phyloP scores from a whole-genome alignment of 345 rosid genomes.

The Melaleuca alternifolia region DNA sequence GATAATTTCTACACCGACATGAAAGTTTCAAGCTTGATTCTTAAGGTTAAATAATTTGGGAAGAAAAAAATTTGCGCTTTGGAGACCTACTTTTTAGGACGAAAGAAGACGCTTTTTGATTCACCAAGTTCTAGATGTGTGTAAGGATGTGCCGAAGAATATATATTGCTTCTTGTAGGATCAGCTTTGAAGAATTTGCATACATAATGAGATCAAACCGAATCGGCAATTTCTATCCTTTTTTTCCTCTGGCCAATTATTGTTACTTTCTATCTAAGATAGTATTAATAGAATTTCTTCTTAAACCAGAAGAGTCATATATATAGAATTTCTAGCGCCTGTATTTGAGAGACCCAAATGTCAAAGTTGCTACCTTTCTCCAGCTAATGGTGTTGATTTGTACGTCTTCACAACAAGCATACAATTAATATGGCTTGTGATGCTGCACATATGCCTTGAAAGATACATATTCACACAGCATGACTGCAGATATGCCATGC shows the following conservation, averaged over 20 bases:
- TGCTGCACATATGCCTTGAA: neutral
- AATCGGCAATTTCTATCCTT: neutral
- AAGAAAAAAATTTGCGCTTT: neutral
- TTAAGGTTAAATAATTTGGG: neutral
- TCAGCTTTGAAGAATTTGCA: neutral
- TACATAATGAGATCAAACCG: neutral
- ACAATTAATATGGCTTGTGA: neutral
- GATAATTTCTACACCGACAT: neutral
- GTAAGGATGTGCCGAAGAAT: neutral
- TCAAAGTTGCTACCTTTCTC: neutral
- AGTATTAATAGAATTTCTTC: neutral
- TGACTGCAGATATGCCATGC: neutral
- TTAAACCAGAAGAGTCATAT: neutral
- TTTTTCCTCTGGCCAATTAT: neutral
- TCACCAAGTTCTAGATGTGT: neutral
- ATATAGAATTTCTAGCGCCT: neutral
- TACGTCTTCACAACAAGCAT: neutral
- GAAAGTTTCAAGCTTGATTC: neutral
- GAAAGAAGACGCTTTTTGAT: neutral
- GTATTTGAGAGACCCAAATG: neutral
- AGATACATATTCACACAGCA: neutral
- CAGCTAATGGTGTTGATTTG: neutral
- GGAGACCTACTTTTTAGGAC: neutral
- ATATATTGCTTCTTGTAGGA: neutral
- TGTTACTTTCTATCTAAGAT: neutral